A percentile compares a stretch with the other conserved stretches of the same genome.
Conservation (phyloP, 2,329 filamentous ascomycete species). For the Fonsecaea multimorphosa region DNA sequence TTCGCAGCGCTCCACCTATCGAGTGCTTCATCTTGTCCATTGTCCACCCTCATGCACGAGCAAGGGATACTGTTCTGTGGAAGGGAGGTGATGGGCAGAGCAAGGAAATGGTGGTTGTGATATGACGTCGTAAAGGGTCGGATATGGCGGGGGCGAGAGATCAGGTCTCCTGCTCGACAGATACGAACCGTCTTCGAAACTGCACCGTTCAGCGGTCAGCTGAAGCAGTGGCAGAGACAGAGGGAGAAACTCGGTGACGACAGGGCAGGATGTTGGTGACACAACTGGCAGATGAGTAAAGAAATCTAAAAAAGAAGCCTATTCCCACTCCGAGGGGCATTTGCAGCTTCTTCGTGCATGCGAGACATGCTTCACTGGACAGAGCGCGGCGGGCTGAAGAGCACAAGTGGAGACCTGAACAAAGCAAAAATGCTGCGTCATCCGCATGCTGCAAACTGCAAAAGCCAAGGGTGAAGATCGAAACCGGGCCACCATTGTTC, state of each 20-base stretch:
- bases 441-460: not conserved
- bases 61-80: constrained; percentile 8
- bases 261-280: not conserved
- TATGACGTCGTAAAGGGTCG: constrained; percentile 31
- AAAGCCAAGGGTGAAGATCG: not conserved
- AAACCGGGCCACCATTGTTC: not conserved
- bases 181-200: not conserved
- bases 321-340: not conserved
- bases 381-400: not conserved
- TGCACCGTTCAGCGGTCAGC: not conserved
- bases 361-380: constrained; percentile 1
- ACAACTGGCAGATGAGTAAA: constrained; percentile 4
- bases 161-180: not conserved
- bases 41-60: constrained; percentile 15
- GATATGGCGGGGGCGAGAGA: constrained; percentile 11
- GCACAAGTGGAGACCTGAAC: constrained; percentile 12
- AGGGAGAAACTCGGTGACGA: not conserved
- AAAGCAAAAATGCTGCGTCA: constrained; percentile 13
- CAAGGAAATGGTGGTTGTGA: constrained; percentile 4
- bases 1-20: constrained; percentile 36
- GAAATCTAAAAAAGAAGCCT: constrained; percentile 2
- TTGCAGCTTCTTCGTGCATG: not conserved
- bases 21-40: constrained; percentile 37
- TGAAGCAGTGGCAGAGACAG: not conserved
- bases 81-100: constrained; percentile 7